Percentiles rank a stretch among this genome's conserved stretches.
Evolutionary conservation across 1,284 basidiomycete species (phyloP).

Genomic region (Fistulinella staudtii): DNA sequence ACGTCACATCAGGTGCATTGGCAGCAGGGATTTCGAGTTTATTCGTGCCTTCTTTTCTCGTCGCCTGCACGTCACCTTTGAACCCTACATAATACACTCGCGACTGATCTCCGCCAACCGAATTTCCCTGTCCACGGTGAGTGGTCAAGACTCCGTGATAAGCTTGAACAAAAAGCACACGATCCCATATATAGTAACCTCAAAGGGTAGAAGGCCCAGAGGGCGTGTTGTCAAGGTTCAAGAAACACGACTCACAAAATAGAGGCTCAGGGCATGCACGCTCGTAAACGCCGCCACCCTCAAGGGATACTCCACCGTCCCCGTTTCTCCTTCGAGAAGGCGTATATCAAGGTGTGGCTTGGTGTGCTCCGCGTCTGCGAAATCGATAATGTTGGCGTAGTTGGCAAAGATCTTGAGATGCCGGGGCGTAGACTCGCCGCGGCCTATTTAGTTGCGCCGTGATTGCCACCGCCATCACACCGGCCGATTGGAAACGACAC

Average conservation of each 20-base stretch:
- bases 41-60: conserved; percentile 54
- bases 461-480: conserved; percentile 1
- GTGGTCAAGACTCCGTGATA: conserved; percentile 12
- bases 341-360: conserved; percentile 68
- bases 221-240: too few species aligned
- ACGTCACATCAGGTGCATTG: conserved; percentile 61
- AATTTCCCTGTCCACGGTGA: conserved; percentile 48
- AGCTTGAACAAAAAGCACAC: conserved; percentile 7
- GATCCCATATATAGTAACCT: conserved; percentile 21
- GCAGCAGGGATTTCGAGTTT: conserved; percentile 69
- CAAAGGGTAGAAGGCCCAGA: conserved; percentile 13
- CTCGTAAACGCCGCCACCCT: conserved; percentile 71
- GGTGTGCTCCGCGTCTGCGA: conserved; percentile 61
- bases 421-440: conserved; percentile 64
- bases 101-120: conserved; percentile 58
- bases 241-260: conserved; percentile 57
- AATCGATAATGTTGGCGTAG: conserved; percentile 69
- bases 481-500: conserved; percentile 6
- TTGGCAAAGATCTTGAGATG: conserved; percentile 70
- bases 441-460: conserved; percentile 40
- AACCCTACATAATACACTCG: conserved; percentile 78
- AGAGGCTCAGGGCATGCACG: conserved; percentile 66
- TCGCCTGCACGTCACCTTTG: conserved; percentile 63
- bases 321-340: conserved; percentile 63
- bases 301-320: conserved; percentile 72